A percentile compares a stretch with the other conserved stretches of the same genome.
Evolutionary conservation across 352 stramenopile species (phyloP).

Genomic region (Vaucheria bursata): DNA sequence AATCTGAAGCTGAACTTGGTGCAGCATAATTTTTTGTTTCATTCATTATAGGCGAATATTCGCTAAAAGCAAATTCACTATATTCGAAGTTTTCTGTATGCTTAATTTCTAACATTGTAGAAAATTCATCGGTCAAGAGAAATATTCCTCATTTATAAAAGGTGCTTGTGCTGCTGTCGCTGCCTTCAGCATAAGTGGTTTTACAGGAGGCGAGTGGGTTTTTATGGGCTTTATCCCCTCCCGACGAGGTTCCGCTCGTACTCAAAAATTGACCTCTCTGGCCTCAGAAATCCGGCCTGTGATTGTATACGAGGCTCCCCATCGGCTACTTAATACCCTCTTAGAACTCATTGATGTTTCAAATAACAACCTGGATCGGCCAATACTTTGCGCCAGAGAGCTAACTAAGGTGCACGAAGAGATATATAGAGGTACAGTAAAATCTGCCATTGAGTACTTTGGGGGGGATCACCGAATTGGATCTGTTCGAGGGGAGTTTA

Average conservation of each 20-base stretch:
- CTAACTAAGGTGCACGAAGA: slow-evolving; percentile 51
- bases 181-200: slow-evolving; percentile 46
- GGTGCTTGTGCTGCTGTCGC: slow-evolving; percentile 47
- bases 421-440: slow-evolving; percentile 32
- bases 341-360: slow-evolving; percentile 19
- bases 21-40: too few relatives aligned
- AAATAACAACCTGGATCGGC: neutral
- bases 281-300: slow-evolving; percentile 20
- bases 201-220: slow-evolving; percentile 30
- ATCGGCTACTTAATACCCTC: slow-evolving; percentile 47
- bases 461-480: neutral
- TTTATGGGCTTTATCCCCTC: slow-evolving; percentile 1
- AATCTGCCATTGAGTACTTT: slow-evolving; percentile 5
- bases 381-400: slow-evolving; percentile 41
- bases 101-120: too few relatives aligned
- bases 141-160: too few relatives aligned
- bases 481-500: slow-evolving; percentile 47
- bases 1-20: too few relatives aligned
- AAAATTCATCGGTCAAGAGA: too few relatives aligned
- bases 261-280: neutral
- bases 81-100: too few relatives aligned
- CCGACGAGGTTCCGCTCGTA: neutral
- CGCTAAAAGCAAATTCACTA: too few relatives aligned
- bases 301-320: slow-evolving; percentile 50
- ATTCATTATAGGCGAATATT: too few relatives aligned